A percentile compares a stretch with the other conserved stretches of the same genome.
phyloP scores from a whole-genome alignment of 768 basidiomycete genomes.

The Lactarius pseudohatsudake region DNA sequence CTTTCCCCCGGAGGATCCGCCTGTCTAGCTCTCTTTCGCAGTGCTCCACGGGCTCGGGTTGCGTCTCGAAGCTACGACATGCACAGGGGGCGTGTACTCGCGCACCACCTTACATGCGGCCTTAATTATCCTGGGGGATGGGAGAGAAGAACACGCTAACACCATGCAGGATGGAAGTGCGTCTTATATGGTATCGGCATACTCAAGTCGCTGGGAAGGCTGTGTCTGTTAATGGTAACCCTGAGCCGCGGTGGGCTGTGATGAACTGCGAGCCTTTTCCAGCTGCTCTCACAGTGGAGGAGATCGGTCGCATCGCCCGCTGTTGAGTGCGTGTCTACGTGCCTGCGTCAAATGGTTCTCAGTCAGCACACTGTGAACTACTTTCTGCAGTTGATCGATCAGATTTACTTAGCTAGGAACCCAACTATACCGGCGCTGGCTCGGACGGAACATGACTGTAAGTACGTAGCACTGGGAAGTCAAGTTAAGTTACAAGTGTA shows the following conservation, averaged over 20 bases:
- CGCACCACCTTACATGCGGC: constrained; percentile 15
- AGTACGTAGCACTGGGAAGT: not conserved
- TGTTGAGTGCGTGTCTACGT: not conserved
- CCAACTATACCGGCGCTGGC: constrained; percentile 1
- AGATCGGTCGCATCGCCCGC: constrained; percentile 5
- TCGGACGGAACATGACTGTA: constrained; percentile 18
- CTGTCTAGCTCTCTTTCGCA: not conserved
- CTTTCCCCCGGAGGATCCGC: not conserved
- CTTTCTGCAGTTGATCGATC: not conserved
- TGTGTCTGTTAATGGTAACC: constrained; percentile 17
- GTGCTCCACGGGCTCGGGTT: not conserved
- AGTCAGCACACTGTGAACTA: constrained; percentile 4
- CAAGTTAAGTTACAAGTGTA: not conserved
- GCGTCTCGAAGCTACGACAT: constrained; percentile 14
- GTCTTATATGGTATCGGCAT: constrained; percentile 4
- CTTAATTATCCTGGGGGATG: constrained; percentile 1
- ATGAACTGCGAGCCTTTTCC: not conserved
- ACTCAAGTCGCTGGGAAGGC: constrained; percentile 7
- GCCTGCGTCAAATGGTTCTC: not conserved
- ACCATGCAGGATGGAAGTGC: constrained; percentile 10
- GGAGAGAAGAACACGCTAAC: constrained; percentile 2
- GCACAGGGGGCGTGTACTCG: constrained; percentile 14
- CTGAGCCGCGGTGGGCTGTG: constrained; percentile 17
- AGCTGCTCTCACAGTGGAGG: constrained; percentile 9
- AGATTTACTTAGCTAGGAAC: not conserved